Base-by-base conservation (phyloP, 1,284 basidiomycete genomes). In the Neonothopanus nambi region DNA sequence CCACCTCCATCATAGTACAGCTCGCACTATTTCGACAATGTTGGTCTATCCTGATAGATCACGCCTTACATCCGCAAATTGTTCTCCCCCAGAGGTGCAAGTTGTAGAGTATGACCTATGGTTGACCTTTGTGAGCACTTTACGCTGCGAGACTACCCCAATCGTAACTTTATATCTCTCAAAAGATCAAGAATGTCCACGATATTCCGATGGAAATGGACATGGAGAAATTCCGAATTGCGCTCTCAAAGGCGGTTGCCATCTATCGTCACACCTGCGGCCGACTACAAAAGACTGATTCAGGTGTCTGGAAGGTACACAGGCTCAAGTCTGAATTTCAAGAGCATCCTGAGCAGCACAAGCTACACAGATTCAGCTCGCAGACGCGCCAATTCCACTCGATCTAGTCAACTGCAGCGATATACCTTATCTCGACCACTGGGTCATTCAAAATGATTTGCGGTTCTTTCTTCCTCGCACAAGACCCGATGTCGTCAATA, bases 171-270 rank as follows among this genome's bases (percentile, higher is more conserved):
- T 21, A 6, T 26, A 40, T 28, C 3, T n/a, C 37, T 24, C n/a
- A n/a, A 15, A 23, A 68, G 67, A 64, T 70, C 36, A 57, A 67
- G 38, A 67, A 66, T 36, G 63, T 71, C 7, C 62, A 68, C 37
- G 54, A 65, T 36, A 40, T 72, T 8, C 62, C 66, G 5, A 45
- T 43, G 17, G 51, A 48, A n/a, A 41, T 71, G 3, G 58, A 67
- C 38, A 3, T 63, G 0, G 33, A 50, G 8, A 48, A 17, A 13
- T 70, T 72, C 30, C 45, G 52, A 3, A 50, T 55, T 3, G 67
- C 70, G 3, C 54, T 72, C n/a, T 41, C 57, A 15, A 48, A 33
- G 12, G 8, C 37, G 3, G 17, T 46, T 11, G 58, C 59, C 24
- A 54, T 63, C 1, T 70, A 65, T 42, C 66, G 65, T 28, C 67